Percentiles rank a stretch among this genome's conserved stretches.
Evolutionary conservation across 805 yeast species (phyloP).

Genomic region (Yamadazyma olivae): DNA sequence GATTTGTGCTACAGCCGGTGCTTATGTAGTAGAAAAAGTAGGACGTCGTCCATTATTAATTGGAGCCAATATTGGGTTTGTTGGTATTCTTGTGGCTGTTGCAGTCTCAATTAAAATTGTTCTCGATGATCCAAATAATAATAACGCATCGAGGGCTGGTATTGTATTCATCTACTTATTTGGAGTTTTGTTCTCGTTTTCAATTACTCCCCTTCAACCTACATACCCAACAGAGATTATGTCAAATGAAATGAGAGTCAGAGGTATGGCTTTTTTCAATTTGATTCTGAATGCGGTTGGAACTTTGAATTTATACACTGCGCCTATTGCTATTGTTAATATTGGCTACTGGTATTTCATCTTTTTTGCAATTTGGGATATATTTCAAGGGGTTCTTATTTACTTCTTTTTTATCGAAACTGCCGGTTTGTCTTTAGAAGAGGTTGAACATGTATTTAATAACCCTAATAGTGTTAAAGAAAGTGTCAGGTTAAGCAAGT

Average conservation of each 20-base stretch:
- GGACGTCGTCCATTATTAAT: conserved; percentile 34
- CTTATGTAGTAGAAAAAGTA: conserved; percentile 28
- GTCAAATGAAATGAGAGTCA: conserved; percentile 26
- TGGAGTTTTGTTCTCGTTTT: conserved; percentile 23
- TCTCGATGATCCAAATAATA: conserved; percentile 7
- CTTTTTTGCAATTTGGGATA: conserved; percentile 24
- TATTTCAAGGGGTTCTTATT: conserved; percentile 17
- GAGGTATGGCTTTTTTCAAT: conserved; percentile 21
- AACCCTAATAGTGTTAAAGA: conserved; percentile 11
- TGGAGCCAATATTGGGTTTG: conserved; percentile 29
- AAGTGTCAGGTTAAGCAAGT: conserved; percentile 4
- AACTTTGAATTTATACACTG: conserved; percentile 21
- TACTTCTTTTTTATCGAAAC: conserved; percentile 21
- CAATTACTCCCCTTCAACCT: conserved; percentile 34
- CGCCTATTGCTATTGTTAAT: conserved; percentile 25
- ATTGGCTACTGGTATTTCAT: conserved; percentile 29
- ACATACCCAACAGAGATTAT: conserved; percentile 29
- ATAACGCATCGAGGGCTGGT: conserved; percentile 8
- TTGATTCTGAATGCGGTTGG: conserved; percentile 24
- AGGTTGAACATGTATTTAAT: conserved; percentile 35
- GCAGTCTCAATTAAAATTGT: conserved; percentile 22
- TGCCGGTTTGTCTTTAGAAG: conserved; percentile 17
- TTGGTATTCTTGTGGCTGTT: conserved; percentile 24
- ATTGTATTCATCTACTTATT: conserved; percentile 21
- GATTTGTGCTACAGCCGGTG: conserved; percentile 29